Evolutionary conservation across 768 basidiomycete genomes (phyloP).

Genomic region (Termitomyces heimii): DNA sequence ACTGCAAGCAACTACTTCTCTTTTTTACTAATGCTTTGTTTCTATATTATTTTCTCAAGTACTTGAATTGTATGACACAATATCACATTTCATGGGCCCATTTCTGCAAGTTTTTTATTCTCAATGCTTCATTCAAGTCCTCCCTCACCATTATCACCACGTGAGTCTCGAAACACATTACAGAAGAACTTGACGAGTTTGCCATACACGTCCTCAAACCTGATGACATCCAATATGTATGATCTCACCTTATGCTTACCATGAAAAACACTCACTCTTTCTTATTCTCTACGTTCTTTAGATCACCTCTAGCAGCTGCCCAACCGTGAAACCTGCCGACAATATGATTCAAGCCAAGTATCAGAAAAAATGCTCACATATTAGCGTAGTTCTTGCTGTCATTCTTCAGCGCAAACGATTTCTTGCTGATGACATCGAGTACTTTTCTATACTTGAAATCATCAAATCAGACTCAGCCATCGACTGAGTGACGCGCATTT

Average conservation of each 20-base stretch:
- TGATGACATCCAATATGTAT: constrained; percentile 6
- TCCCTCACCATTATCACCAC: background rate
- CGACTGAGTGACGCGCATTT: background rate
- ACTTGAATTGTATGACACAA: too few relatives aligned
- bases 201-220: constrained; percentile 53
- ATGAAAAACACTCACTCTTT: constrained; percentile 34
- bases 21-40: too few relatives aligned
- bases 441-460: constrained; percentile 41
- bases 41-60: too few relatives aligned
- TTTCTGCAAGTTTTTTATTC: too few relatives aligned
- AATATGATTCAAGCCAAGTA: background rate
- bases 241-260: background rate
- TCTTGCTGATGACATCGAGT: constrained; percentile 37
- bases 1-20: too few relatives aligned
- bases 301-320: constrained; percentile 56
- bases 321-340: constrained; percentile 51
- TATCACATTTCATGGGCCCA: too few relatives aligned
- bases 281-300: constrained; percentile 50
- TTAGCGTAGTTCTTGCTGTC: constrained; percentile 44
- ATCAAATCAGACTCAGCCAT: background rate
- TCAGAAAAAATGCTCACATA: constrained; percentile 27
- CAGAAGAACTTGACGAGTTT: constrained; percentile 43
- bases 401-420: constrained; percentile 42
- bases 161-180: constrained; percentile 20
- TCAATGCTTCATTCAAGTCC: too few relatives aligned